phyloP scores from a whole-genome alignment of 1,284 basidiomycete genomes.

The Clitocybe nebularis region DNA sequence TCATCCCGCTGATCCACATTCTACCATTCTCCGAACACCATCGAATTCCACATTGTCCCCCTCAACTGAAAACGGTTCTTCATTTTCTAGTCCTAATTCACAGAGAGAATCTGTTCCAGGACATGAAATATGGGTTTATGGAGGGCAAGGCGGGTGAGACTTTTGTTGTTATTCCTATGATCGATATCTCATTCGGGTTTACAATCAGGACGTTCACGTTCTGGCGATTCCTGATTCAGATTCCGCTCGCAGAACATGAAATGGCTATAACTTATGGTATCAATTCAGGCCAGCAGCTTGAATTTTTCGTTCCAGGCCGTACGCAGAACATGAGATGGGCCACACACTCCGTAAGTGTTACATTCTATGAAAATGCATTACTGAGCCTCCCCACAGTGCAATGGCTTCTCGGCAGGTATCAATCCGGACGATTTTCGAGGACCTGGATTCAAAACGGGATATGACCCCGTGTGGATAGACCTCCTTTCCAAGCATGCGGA shows the following conservation, averaged over 20 bases:
- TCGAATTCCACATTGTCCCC: slow-evolving; percentile 15
- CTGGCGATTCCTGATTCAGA: slow-evolving; percentile 89
- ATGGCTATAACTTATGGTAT: slow-evolving; percentile 80
- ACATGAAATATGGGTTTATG: slow-evolving; percentile 80
- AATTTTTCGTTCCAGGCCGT: slow-evolving; percentile 82
- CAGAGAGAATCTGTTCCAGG: slow-evolving; percentile 49
- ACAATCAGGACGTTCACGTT: slow-evolving; percentile 77
- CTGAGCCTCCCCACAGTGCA: slow-evolving; percentile 49
- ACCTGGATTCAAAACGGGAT: slow-evolving; percentile 71
- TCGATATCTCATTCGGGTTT: background rate
- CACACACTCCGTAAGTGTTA: slow-evolving; percentile 65
- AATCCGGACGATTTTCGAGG: slow-evolving; percentile 78
- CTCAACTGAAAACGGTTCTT: slow-evolving; percentile 14
- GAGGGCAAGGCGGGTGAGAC: slow-evolving; percentile 57
- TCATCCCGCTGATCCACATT: slow-evolving; percentile 70
- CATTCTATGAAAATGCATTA: slow-evolving; percentile 3
- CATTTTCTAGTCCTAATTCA: slow-evolving; percentile 30
- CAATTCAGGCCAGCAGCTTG: slow-evolving; percentile 73
- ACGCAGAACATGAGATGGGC: slow-evolving; percentile 91
- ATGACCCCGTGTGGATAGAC: slow-evolving; percentile 93
- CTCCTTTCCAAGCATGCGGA: slow-evolving; percentile 77
- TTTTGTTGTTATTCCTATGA: slow-evolving; percentile 4
- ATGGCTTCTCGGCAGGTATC: slow-evolving; percentile 78
- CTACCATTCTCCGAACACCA: slow-evolving; percentile 36
- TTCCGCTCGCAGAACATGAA: slow-evolving; percentile 73